Evolutionary conservation across 352 stramenopile genomes (phyloP).

Genomic region (Globisporangium abappressorium): DNA sequence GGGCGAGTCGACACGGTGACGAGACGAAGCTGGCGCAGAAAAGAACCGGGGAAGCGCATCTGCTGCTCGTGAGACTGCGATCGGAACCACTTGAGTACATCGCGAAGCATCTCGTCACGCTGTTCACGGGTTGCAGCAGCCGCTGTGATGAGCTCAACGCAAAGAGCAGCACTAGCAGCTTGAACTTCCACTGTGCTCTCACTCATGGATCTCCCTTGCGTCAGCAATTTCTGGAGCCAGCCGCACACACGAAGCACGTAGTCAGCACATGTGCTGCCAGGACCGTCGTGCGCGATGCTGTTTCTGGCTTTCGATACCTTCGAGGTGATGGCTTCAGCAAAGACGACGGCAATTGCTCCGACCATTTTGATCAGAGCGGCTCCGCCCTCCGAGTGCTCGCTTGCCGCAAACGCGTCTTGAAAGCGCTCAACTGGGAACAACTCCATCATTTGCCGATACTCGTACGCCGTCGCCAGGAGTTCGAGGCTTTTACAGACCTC

Average conservation of each 20-base stretch:
- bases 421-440: not conserved
- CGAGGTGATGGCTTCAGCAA: not conserved
- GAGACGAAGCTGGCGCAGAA: slow-evolving; percentile 17
- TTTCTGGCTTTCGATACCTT: not conserved
- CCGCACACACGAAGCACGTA: not conserved
- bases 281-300: not conserved
- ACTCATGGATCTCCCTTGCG: not conserved
- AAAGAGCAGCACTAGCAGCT: not conserved
- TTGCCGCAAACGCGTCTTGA: not conserved
- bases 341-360: not conserved
- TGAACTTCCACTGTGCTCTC: not conserved
- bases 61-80: slow-evolving; percentile 8
- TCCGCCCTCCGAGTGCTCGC: not conserved
- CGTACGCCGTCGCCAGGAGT: slow-evolving; percentile 2
- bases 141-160: slow-evolving; percentile 3
- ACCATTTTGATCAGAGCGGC: not conserved
- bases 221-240: slow-evolving; percentile 1
- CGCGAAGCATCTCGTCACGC: slow-evolving; percentile 10
- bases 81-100: slow-evolving; percentile 17
- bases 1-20: slow-evolving; percentile 13
- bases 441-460: not conserved
- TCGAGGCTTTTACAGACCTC: slow-evolving; percentile 12
- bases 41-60: not conserved
- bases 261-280: not conserved
- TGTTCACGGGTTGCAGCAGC: slow-evolving; percentile 15